phyloP scores from a whole-genome alignment of 2,329 filamentous ascomycete genomes.

The Neobulgaria alba region DNA sequence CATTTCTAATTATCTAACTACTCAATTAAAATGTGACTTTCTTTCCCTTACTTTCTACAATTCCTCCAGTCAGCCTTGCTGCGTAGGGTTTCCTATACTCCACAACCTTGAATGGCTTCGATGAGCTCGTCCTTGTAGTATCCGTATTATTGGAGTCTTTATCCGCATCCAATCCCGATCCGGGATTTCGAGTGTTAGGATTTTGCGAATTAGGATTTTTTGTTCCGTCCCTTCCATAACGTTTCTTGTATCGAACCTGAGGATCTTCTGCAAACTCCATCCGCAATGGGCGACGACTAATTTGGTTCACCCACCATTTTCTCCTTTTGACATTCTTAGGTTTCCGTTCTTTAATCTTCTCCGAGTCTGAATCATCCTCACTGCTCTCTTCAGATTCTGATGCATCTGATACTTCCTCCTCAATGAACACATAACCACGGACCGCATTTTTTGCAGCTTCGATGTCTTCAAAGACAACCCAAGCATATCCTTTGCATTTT shows the following conservation, averaged over 20 bases:
- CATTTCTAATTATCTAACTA: conserved; percentile 1
- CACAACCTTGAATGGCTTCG: conserved; percentile 31
- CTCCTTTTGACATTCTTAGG: conserved; percentile 47
- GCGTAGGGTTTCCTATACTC: conserved; percentile 39
- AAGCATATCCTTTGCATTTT: conserved; percentile 96
- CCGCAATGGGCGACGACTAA: conserved; percentile 72
- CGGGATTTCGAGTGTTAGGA: conserved; percentile 4
- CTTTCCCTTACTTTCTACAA: conserved; percentile 69
- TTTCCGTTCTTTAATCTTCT: conserved; percentile 43
- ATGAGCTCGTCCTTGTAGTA: too few species aligned
- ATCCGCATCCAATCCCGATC: conserved; percentile 13
- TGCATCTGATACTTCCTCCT: conserved; percentile 39
- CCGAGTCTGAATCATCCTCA: conserved; percentile 26
- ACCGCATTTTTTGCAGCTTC: conserved; percentile 69
- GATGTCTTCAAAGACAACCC: conserved; percentile 81
- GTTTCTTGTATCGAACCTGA: conserved; percentile 83
- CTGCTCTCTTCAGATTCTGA: conserved; percentile 22
- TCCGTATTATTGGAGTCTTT: conserved; percentile 19
- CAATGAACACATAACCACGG: conserved; percentile 68
- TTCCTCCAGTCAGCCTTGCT: conserved; percentile 65
- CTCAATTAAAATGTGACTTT: conserved; percentile 67
- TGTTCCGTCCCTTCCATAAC: conserved; percentile 68
- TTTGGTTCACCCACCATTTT: conserved; percentile 79
- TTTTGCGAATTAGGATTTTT: conserved; percentile 22
- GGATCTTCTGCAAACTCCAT: conserved; percentile 93